These are phyloP conservation scores for Beauveria rudraprayagi DNA, from an alignment of 2,329 filamentous ascomycete species.

Conservation along the genomic window DNA sequence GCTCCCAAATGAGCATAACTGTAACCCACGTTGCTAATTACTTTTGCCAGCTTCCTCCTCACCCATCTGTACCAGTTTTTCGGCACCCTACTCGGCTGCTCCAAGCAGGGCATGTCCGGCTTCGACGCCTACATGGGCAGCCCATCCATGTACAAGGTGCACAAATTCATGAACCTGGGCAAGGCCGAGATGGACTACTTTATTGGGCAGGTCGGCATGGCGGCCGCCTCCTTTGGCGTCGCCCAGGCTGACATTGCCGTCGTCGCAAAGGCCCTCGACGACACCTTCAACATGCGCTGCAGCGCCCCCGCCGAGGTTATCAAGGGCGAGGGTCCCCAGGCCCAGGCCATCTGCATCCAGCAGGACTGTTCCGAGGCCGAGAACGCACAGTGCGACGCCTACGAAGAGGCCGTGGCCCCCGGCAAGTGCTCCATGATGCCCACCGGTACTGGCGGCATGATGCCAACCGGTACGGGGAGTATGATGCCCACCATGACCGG, in stretches of 20 bases:
- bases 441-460: not conserved
- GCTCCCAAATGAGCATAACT: not conserved
- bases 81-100: slow-evolving; percentile 49
- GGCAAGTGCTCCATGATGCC: slow-evolving; percentile 11
- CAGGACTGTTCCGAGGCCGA: slow-evolving; percentile 37
- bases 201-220: slow-evolving; percentile 48
- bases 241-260: slow-evolving; percentile 40
- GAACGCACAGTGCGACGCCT: slow-evolving; percentile 38
- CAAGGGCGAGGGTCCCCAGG: slow-evolving; percentile 33
- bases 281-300: slow-evolving; percentile 46
- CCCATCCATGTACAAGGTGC: slow-evolving; percentile 42
- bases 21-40: not conserved
- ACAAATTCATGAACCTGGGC: slow-evolving; percentile 53
- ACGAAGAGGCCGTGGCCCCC: slow-evolving; percentile 24
- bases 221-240: slow-evolving; percentile 52
- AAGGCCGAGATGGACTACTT: slow-evolving; percentile 48
- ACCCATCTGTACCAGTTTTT: slow-evolving; percentile 58
- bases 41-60: slow-evolving; percentile 38
- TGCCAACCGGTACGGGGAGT: slow-evolving; percentile 12
- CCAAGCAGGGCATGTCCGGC: slow-evolving; percentile 37
- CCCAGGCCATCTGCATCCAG: slow-evolving; percentile 49
- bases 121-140: slow-evolving; percentile 41
- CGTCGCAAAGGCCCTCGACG: slow-evolving; percentile 41
- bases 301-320: slow-evolving; percentile 36
- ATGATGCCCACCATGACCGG: slow-evolving; percentile 2